These are phyloP conservation scores for Linnemannia hyalina DNA, from an alignment of 192 early-diverging fungal genomes.

Conservation along the genomic window DNA sequence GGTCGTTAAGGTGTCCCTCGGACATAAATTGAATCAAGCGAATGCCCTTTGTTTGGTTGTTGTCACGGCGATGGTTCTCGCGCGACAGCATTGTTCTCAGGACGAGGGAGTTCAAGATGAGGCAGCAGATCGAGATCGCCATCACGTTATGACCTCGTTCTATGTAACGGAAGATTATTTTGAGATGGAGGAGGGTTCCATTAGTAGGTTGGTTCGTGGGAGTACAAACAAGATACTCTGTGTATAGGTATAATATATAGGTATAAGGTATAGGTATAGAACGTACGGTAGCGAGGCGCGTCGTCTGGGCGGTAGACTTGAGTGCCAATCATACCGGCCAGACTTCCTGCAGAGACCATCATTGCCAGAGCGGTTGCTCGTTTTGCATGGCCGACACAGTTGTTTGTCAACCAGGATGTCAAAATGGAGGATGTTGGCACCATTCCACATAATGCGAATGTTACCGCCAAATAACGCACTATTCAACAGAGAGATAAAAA, in stretches of 20 bases:
- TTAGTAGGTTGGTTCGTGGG: background rate
- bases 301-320: constrained; percentile 71
- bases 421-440: constrained; percentile 21
- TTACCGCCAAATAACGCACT: constrained; percentile 19
- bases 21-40: constrained; percentile 34
- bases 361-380: constrained; percentile 67
- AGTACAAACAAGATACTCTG: background rate
- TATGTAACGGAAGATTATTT: background rate
- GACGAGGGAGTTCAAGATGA: constrained; percentile 20
- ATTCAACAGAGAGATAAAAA: background rate
- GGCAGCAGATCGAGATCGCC: constrained; percentile 20
- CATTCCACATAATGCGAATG: constrained; percentile 27
- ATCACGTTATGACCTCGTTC: constrained; percentile 29
- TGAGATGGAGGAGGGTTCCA: background rate
- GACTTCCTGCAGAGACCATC: constrained; percentile 64
- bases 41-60: constrained; percentile 13
- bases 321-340: constrained; percentile 67
- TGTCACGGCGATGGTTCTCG: constrained; percentile 48
- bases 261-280: background rate
- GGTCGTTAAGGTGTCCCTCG: constrained; percentile 29
- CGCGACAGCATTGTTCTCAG: constrained; percentile 36
- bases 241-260: no score
- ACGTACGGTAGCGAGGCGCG: constrained; percentile 61
- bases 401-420: constrained; percentile 70
- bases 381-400: constrained; percentile 69